Evolutionary conservation across 208 protist species (phyloP).

Genomic region (Wallacemonas rigidus): DNA sequence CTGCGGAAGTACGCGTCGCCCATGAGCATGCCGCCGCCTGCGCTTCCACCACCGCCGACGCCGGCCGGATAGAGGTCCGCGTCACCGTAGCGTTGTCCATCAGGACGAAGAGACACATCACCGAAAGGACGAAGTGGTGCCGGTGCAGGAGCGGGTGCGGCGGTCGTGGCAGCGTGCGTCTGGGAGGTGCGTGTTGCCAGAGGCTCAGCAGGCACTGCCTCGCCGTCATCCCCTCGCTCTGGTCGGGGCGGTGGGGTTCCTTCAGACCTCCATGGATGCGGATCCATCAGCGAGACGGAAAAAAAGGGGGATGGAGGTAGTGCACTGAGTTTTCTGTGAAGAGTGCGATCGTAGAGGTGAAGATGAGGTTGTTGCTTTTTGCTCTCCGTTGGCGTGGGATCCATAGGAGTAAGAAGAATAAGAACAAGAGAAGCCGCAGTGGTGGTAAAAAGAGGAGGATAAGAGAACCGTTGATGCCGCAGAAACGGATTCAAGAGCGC

Average conservation of each 20-base stretch:
- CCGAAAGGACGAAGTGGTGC: constrained; percentile 31
- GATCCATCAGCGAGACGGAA: constrained; percentile 1
- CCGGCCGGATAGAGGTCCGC: constrained; percentile 70
- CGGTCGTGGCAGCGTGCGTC: constrained; percentile 4
- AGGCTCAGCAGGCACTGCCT: neutral
- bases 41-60: constrained; percentile 8
- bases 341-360: neutral
- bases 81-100: constrained; percentile 74
- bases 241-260: neutral
- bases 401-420: no score
- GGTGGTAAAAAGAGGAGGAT: no score
- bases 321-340: no score
- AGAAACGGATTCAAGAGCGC: no score
- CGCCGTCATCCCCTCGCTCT: neutral
- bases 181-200: neutral
- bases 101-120: constrained; percentile 41
- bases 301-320: neutral
- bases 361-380: neutral
- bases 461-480: no score
- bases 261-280: neutral
- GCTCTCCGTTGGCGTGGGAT: no score
- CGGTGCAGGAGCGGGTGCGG: neutral
- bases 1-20: constrained; percentile 41
- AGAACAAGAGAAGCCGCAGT: no score
- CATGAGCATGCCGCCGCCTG: constrained; percentile 57